Base-by-base conservation (phyloP, 176 grass and related monocot genomes). In the Zizania latifolia region DNA sequence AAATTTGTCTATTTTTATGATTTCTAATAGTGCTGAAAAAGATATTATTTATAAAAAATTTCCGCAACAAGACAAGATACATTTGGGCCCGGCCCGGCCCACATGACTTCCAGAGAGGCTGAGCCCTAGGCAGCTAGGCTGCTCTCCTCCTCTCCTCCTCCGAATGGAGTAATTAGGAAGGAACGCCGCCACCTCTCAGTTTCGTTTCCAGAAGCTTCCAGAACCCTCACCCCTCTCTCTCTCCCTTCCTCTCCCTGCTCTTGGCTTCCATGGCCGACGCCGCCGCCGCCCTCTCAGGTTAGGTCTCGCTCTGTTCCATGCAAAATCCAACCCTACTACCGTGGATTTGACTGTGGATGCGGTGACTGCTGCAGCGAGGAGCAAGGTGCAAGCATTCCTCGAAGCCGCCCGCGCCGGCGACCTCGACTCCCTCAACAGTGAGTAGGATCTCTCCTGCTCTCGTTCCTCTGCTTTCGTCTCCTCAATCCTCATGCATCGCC, bases 351-450 rank as follows among this genome's bases (percentile, higher is more conserved):
- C 26, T 40, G 13, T 30, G 27, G 36, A 59, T 22, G 4, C 10
- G 13, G 41, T 4, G 41, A 22, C 74, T 0, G 44, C 54, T 40
- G 50, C 86, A 98, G 94, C 86, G 70, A 78, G 94, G 61, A 77
- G 68, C 57, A 92, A 87, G 82, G 94, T 98, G 34, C 91, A 98
- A 53, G 86, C 72, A 0, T 98, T 98, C 90, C 91, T 94, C 6
- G 91, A 98, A 70, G 86, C 94, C 9, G 94, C 86, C 36, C 64
- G 84, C 31, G 48, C 79, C 57, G 95, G 95, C 29, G 86, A 98
- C 72, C 91, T 98, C 46, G 78, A 90, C 0, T 24, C 84, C 60
- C 72, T 98, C 50, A 73, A 93, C 53, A 92, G 94, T 94, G 58
- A 92, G 94, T 94, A 62, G 13, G 84, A 36, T 26, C 65, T 0